phyloP scores from a whole-genome alignment of 352 stramenopile genomes.

The Pythium angustatum region DNA sequence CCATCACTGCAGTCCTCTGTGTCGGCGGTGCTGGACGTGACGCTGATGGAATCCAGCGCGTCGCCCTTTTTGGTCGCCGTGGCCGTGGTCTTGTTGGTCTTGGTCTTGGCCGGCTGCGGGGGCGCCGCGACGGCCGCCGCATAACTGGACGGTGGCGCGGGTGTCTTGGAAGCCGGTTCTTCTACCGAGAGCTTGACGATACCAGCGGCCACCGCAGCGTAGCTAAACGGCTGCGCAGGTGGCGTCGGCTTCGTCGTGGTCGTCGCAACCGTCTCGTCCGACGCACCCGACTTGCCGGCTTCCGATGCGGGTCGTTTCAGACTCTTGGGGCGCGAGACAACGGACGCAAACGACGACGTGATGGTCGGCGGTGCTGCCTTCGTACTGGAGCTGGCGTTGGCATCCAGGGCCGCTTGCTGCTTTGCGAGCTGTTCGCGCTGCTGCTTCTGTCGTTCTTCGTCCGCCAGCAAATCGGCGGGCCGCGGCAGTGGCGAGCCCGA shows the following conservation, averaged over 20 bases:
- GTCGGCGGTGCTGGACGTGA: constrained; percentile 79
- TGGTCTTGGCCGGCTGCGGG: constrained; percentile 7
- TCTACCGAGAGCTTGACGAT: constrained; percentile 44
- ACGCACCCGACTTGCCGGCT: constrained; percentile 17
- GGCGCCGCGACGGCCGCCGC: constrained; percentile 61
- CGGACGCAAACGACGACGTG: constrained; percentile 63
- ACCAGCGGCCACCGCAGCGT: constrained; percentile 68
- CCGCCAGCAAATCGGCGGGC: constrained; percentile 27
- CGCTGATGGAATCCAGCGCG: constrained; percentile 55
- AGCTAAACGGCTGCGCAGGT: constrained; percentile 53
- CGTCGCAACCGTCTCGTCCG: background rate
- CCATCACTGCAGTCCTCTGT: constrained; percentile 66
- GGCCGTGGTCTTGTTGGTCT: background rate
- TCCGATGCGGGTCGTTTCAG: constrained; percentile 34
- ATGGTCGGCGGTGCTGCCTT: constrained; percentile 10
- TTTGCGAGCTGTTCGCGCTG: background rate
- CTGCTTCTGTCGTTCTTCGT: constrained; percentile 17
- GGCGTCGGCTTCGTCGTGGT: constrained; percentile 9
- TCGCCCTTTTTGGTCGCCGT: constrained; percentile 7
- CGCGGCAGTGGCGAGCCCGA: constrained; percentile 26
- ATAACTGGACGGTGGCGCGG: constrained; percentile 54
- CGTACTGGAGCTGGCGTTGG: background rate
- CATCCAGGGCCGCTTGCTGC: background rate
- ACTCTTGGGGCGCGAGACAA: constrained; percentile 40
- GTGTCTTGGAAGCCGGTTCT: constrained; percentile 10